Conservation (phyloP, 371 early-diverging fungal species). For the Actinomortierella ambigua region DNA sequence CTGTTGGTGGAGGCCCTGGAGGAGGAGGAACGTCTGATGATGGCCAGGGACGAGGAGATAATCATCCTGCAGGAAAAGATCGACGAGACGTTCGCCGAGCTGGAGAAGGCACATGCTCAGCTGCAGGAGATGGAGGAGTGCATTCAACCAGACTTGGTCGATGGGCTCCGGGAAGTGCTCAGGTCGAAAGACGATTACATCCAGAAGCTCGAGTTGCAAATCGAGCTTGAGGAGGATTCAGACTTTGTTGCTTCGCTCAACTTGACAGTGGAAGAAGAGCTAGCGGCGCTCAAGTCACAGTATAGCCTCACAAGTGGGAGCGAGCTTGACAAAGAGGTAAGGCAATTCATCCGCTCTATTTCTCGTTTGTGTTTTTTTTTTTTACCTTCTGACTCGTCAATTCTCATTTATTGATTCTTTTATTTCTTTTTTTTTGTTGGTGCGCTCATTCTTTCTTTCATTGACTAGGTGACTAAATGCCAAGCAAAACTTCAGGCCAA, state of each 20-base stretch:
- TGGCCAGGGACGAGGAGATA: too few relatives aligned
- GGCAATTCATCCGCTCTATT: not conserved
- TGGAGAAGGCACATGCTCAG: too few relatives aligned
- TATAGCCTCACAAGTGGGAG: slow-evolving; percentile 20
- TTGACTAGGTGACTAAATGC: not conserved
- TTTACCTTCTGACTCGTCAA: not conserved
- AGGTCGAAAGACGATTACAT: slow-evolving; percentile 4
- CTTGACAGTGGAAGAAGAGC: slow-evolving; percentile 30
- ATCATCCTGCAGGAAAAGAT: too few relatives aligned
- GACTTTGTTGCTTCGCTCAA: slow-evolving; percentile 12
- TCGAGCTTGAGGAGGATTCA: slow-evolving; percentile 7
- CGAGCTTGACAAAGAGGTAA: slow-evolving; percentile 25
- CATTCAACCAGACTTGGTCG: too few relatives aligned
- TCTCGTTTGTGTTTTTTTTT: not conserved
- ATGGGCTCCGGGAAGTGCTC: not conserved
- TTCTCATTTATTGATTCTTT: not conserved
- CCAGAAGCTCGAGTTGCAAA: slow-evolving; percentile 6
- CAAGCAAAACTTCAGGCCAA: not conserved
- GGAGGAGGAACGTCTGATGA: too few relatives aligned
- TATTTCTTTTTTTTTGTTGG: not conserved
- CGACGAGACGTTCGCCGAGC: too few relatives aligned
- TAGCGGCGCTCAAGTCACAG: slow-evolving; percentile 9
- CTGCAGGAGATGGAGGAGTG: too few relatives aligned
- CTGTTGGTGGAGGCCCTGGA: too few relatives aligned
- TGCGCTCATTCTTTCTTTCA: not conserved